Conservation (phyloP, 768 basidiomycete species). For the Boletellus ananiceps region DNA sequence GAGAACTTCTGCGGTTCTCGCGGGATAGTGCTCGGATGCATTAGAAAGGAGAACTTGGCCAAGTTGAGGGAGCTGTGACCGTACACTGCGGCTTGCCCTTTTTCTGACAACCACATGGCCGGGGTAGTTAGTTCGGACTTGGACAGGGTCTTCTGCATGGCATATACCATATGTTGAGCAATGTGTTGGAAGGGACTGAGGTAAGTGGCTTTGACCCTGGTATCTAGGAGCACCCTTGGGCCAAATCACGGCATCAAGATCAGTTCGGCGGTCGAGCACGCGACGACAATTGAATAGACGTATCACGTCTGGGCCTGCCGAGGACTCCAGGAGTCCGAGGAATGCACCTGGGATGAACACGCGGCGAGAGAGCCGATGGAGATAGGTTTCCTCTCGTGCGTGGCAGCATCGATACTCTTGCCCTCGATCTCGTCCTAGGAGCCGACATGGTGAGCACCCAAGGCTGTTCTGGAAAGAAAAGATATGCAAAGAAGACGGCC, state of each 20-base stretch:
- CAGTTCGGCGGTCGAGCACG: not conserved
- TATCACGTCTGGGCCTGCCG: not conserved
- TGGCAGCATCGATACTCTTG: not conserved
- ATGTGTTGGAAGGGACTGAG: not conserved
- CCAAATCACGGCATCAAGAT: not conserved
- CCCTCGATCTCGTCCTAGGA: not conserved
- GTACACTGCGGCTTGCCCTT: not conserved
- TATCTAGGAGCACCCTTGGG: not conserved
- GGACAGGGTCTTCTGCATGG: not conserved
- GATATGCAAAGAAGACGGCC: not conserved
- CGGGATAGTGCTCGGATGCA: not conserved
- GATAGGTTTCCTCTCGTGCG: not conserved
- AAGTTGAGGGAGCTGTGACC: not conserved
- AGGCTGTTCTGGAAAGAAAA: too few species aligned
- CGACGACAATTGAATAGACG: not conserved
- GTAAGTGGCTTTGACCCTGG: constrained; percentile 13
- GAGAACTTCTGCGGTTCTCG: not conserved
- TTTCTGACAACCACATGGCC: not conserved
- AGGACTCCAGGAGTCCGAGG: constrained; percentile 1
- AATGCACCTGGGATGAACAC: not conserved
- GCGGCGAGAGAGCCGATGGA: not conserved
- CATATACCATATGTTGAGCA: not conserved
- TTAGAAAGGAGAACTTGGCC: not conserved
- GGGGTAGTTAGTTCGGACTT: not conserved
- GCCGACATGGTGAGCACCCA: too few species aligned